Evolutionary conservation across 2,329 filamentous ascomycete species (phyloP), one percentile per base, ranked within the genome.

Genomic region (Fusarium musae): DNA sequence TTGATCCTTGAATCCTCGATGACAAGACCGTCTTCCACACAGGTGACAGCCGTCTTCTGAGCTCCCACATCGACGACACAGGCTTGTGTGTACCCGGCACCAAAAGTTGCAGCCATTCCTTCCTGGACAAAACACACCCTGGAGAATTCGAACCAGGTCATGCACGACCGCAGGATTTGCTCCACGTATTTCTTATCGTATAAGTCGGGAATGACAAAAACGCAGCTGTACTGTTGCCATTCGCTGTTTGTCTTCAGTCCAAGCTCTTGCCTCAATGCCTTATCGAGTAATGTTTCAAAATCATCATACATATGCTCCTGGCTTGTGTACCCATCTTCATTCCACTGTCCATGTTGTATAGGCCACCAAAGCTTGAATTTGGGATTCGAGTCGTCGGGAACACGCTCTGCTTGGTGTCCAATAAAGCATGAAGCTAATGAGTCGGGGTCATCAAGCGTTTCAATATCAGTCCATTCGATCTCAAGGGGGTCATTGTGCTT

Each of bases 11-110:
- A 99, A 79, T 98, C 96, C 73, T 98, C 96, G 32, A 97, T 89
- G 79, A 94, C 95, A 83, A 99, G 93, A 4, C 96, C 96, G 81
- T 99, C 96, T 78, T 99, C 96, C 16, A 99, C 95, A 76, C 96
- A 99, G 70, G 95, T 96, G 37, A 99, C 93, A 0, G 96, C 97
- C 3, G 96, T 98, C 87, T 99, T 99, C 80, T 98, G 95, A 2
- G 96, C 96, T 17, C 96, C 96, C 63, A 99, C 93, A 80, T 99
- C 96, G 16, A 99, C 95, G 63, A 99, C 95, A 77, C 96, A 99
- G 26, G 94, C 93, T 70, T 93, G 94, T 2, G 95, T 97, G 79
- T 97, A 98, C 12, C 96, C 96, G 8, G 96, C 96, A 17, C 96
- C 96, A 80, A 97, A 99, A 0, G 95, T 96, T 6, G 95, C 96